phyloP scores from a whole-genome alignment of 106 monocot species.

The Acanthochlamys bracteata region DNA sequence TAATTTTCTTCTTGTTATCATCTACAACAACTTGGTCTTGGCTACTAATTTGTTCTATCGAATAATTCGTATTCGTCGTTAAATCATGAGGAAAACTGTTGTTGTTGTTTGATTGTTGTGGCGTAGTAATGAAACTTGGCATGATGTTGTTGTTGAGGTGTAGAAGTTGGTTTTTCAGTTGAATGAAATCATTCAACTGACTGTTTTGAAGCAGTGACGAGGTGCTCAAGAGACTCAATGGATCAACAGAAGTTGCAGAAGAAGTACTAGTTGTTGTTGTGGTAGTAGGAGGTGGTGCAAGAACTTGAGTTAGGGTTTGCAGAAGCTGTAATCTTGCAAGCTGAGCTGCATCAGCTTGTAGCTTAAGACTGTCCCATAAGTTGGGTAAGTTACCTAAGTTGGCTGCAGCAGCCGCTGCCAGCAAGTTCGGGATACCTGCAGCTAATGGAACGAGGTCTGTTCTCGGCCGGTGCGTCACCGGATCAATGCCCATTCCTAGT shows the following conservation, averaged over 20 bases:
- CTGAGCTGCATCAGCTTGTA: slow-evolving; percentile 14
- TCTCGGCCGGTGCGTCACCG: slow-evolving; percentile 22
- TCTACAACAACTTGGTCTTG: not conserved
- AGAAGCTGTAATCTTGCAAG: slow-evolving; percentile 11
- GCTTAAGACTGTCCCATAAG: slow-evolving; percentile 3
- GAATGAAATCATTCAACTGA: slow-evolving; percentile 4
- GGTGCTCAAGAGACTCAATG: slow-evolving; percentile 1
- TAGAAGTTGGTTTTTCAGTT: not conserved
- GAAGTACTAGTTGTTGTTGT: not conserved
- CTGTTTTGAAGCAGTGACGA: not conserved
- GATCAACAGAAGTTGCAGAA: not conserved
- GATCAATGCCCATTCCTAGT: slow-evolving; percentile 27
- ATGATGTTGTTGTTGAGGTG: not conserved
- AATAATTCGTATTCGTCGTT: not conserved
- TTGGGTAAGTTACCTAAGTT: slow-evolving; percentile 3
- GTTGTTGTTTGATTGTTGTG: not conserved
- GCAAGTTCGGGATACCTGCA: slow-evolving; percentile 5
- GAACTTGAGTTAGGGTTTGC: slow-evolving; percentile 14
- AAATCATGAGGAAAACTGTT: not conserved
- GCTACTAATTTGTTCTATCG: not conserved
- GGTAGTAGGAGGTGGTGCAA: not conserved
- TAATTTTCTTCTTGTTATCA: not conserved
- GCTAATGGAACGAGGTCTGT: slow-evolving; percentile 12
- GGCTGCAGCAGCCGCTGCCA: slow-evolving; percentile 9
- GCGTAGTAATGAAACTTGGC: not conserved